These are phyloP conservation scores for Aethionema arabicum DNA, from an alignment of 345 rosid genomes.

Conservation along the genomic window DNA sequence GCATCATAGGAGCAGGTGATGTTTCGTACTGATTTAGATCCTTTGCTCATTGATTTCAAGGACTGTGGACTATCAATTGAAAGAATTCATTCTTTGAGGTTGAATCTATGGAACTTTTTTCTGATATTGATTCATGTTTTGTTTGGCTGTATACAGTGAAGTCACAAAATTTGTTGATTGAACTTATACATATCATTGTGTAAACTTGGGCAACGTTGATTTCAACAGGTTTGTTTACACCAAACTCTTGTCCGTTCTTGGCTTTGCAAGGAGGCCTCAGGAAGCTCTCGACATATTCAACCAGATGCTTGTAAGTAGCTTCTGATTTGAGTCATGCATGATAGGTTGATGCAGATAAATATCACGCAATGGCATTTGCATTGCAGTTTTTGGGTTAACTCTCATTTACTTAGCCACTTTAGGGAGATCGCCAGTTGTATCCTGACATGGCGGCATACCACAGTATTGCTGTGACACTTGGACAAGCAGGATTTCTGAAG, in stretches of 20 bases:
- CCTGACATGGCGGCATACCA: slow-evolving; percentile 95
- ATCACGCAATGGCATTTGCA: background rate
- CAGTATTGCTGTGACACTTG: slow-evolving; percentile 76
- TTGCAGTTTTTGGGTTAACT: slow-evolving; percentile 37
- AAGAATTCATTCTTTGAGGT: slow-evolving; percentile 14
- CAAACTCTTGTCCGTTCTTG: slow-evolving; percentile 79
- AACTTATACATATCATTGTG: too few relatives aligned
- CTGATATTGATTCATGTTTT: background rate
- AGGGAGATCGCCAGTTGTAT: slow-evolving; percentile 75
- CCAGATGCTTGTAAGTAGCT: slow-evolving; percentile 69
- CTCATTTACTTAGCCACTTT: slow-evolving; percentile 33
- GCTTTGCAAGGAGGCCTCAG: slow-evolving; percentile 61
- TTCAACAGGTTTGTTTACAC: slow-evolving; percentile 90
- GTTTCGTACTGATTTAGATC: background rate
- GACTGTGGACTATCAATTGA: slow-evolving; percentile 3
- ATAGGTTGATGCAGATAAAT: slow-evolving; percentile 1
- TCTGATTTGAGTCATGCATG: slow-evolving; percentile 5
- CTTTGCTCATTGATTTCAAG: slow-evolving; percentile 3
- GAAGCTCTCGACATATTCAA: slow-evolving; percentile 74
- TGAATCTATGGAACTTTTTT: slow-evolving; percentile 2
- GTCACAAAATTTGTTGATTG: too few relatives aligned
- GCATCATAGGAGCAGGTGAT: slow-evolving; percentile 70
- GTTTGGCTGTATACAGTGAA: too few relatives aligned
- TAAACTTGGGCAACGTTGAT: background rate
- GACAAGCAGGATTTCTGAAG: slow-evolving; percentile 78